Evolutionary conservation across 1,284 basidiomycete genomes (phyloP).

Genomic region (Cutaneotrichosporon dermatis): DNA sequence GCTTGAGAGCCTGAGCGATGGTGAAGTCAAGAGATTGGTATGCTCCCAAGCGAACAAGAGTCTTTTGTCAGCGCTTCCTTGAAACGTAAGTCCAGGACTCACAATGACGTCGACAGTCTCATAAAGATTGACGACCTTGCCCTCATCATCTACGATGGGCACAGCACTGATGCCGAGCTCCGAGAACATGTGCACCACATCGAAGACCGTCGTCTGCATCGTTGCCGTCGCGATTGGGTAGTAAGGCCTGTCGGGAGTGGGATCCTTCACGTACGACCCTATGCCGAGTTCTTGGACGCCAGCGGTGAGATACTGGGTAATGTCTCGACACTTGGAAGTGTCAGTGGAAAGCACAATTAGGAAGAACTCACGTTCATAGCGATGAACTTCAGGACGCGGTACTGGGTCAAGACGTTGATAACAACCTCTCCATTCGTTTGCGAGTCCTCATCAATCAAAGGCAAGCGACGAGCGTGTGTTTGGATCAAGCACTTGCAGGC

Average conservation of each 20-base stretch:
- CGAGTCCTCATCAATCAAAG: slow-evolving; percentile 87
- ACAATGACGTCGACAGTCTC: slow-evolving; percentile 99
- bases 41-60: slow-evolving; percentile 86
- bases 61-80: slow-evolving; percentile 53
- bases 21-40: slow-evolving; percentile 93
- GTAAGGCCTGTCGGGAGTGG: slow-evolving; percentile 58
- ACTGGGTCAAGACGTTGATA: slow-evolving; percentile 93
- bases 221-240: slow-evolving; percentile 90
- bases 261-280: slow-evolving; percentile 72
- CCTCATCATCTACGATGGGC: slow-evolving; percentile 89
- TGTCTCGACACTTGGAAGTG: slow-evolving; percentile 38
- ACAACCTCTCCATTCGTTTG: slow-evolving; percentile 95
- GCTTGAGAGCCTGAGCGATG: slow-evolving; percentile 87
- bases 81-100: slow-evolving; percentile 45
- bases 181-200: slow-evolving; percentile 98
- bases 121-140: slow-evolving; percentile 92
- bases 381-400: slow-evolving; percentile 96
- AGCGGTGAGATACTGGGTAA: slow-evolving; percentile 47
- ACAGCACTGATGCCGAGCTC: slow-evolving; percentile 94
- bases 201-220: slow-evolving; percentile 87
- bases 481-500: slow-evolving; percentile 87
- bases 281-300: slow-evolving; percentile 81
- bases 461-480: slow-evolving; percentile 90
- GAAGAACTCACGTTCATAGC: slow-evolving; percentile 79
- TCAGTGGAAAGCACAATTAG: neutral